phyloP scores from a whole-genome alignment of 176 grass and related monocot genomes.

The Tillandsia fasciculata region DNA sequence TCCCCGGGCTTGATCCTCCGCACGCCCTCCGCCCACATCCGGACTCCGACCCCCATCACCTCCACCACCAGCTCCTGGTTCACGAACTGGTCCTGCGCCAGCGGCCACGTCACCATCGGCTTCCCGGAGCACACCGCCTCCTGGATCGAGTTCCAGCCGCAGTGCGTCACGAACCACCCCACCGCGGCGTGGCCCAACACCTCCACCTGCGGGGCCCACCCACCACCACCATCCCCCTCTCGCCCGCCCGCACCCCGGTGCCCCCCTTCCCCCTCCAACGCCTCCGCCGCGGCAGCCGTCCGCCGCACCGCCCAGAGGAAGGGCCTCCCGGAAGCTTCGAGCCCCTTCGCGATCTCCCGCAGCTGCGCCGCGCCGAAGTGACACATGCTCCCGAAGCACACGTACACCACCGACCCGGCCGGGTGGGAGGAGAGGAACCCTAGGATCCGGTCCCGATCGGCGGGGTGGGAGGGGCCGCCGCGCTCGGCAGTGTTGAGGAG shows the following conservation, averaged over 20 bases:
- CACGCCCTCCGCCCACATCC: not conserved
- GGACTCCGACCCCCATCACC: constrained; percentile 24
- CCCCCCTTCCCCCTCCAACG: constrained; percentile 19
- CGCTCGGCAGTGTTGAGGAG: not conserved
- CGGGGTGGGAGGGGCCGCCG: no score
- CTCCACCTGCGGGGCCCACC: constrained; percentile 55
- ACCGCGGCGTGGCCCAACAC: constrained; percentile 43
- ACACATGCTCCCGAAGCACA: no score
- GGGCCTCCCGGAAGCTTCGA: constrained; percentile 11
- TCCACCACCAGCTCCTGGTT: constrained; percentile 35
- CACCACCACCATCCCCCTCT: constrained; percentile 29
- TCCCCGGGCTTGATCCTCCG: not conserved
- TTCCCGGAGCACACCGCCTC: constrained; percentile 51
- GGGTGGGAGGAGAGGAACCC: no score
- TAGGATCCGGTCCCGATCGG: no score
- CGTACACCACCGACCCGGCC: no score
- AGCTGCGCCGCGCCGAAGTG: no score
- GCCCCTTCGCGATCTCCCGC: no score
- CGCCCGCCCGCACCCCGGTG: constrained; percentile 22
- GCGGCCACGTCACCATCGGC: constrained; percentile 35
- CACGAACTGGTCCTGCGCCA: constrained; percentile 44
- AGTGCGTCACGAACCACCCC: constrained; percentile 67
- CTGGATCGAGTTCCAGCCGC: constrained; percentile 60
- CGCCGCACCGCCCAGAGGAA: constrained; percentile 66
- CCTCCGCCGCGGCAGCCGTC: constrained; percentile 10